Conservation (phyloP, 176 grass and related monocot genomes). For the Musa schizocarpa region DNA sequence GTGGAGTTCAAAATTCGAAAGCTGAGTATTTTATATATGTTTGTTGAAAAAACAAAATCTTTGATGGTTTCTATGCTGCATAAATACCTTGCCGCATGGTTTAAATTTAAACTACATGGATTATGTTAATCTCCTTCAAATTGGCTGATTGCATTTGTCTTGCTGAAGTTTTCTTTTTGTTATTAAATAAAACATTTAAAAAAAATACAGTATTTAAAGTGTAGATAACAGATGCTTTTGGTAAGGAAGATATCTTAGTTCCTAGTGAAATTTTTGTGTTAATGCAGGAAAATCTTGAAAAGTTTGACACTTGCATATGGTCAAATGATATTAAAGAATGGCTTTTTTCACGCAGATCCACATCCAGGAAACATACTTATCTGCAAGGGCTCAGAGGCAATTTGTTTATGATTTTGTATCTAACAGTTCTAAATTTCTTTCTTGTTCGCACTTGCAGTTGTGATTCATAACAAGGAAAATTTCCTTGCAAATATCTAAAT, state of each 20-base stretch:
- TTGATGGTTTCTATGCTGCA: neutral
- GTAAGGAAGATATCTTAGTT: neutral
- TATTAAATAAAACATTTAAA: conserved; percentile 3
- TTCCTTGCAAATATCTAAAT: neutral
- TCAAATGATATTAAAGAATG: conserved; percentile 99
- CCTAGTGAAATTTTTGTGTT: conserved; percentile 1
- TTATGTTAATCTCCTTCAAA: neutral
- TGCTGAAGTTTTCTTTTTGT: conserved; percentile 10
- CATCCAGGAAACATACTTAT: conserved; percentile 98
- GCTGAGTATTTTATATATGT: neutral
- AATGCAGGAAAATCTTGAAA: conserved; percentile 89
- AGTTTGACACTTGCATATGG: conserved; percentile 95
- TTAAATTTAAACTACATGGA: neutral
- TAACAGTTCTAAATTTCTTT: conserved; percentile 7
- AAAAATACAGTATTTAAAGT: neutral
- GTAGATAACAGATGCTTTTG: neutral
- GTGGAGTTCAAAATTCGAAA: too few species aligned
- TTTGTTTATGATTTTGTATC: conserved; percentile 8
- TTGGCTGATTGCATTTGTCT: conserved; percentile 2
- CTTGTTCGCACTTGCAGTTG: neutral
- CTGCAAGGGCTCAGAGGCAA: conserved; percentile 83
- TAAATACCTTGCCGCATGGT: neutral
- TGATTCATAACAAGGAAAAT: neutral
- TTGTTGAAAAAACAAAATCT: neutral
- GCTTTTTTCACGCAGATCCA: conserved; percentile 97